Conservation (phyloP, 495 filamentous ascomycete genomes). For the Oleoguttula mirabilis region DNA sequence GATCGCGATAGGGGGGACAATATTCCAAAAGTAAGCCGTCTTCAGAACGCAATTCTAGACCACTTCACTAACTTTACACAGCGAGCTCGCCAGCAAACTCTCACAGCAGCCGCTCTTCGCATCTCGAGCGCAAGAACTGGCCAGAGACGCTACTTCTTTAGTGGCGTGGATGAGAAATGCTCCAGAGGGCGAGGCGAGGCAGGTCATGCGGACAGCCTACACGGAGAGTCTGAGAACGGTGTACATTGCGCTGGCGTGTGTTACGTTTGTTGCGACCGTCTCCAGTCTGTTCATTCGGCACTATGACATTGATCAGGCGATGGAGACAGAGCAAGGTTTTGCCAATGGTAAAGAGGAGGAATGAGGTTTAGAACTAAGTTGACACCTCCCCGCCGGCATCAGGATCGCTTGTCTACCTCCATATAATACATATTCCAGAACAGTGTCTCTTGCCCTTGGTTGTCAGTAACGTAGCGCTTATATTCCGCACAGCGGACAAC, state of each 20-base stretch:
- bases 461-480: no score
- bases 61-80: no score
- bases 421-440: no score
- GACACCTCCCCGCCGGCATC: no score
- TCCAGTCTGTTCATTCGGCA: slow-evolving; percentile 40
- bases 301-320: slow-evolving; percentile 22
- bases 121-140: slow-evolving; percentile 27
- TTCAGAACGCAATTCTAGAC: slow-evolving; percentile 33
- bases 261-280: slow-evolving; percentile 38
- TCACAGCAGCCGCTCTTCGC: slow-evolving; percentile 28
- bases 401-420: no score
- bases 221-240: slow-evolving; percentile 28
- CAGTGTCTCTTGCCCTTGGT: no score
- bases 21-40: slow-evolving; percentile 50
- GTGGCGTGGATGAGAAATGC: slow-evolving; percentile 33
- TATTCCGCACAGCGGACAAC: no score
- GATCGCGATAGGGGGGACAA: slow-evolving; percentile 46
- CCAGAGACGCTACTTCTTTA: slow-evolving; percentile 37
- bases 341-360: no score
- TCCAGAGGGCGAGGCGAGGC: slow-evolving; percentile 21
- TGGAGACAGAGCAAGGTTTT: slow-evolving; percentile 29
- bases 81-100: no score
- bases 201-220: slow-evolving; percentile 29
- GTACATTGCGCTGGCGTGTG: slow-evolving; percentile 35
- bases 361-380: no score